Percentiles rank a stretch among this genome's conserved stretches.
Evolutionary conservation across 2,329 filamentous ascomycete species (phyloP).

Genomic region (Apiospora kogelbergensis): DNA sequence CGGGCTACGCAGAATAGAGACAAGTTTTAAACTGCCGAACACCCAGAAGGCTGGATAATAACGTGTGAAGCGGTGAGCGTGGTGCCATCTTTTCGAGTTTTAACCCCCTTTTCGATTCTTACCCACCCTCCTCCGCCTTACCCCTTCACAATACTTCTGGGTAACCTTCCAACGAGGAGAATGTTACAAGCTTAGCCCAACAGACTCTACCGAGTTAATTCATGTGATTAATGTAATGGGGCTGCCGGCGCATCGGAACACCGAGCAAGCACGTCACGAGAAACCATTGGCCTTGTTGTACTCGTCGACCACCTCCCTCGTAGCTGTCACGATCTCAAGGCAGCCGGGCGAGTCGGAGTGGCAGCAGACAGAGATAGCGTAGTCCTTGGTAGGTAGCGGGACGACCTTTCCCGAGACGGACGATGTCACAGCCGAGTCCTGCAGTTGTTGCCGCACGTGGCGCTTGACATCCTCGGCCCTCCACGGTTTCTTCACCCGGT

Average conservation of each 20-base stretch:
- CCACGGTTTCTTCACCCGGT: constrained; percentile 56
- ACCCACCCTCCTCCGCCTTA: too few species aligned
- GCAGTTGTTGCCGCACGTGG: constrained; percentile 41
- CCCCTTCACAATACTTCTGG: too few species aligned
- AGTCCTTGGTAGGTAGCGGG: constrained; percentile 38
- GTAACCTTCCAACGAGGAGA: too few species aligned
- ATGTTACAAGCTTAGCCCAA: too few species aligned
- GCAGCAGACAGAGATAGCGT: constrained; percentile 43
- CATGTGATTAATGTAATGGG: not conserved
- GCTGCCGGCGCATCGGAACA: not conserved
- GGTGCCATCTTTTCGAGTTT: too few species aligned
- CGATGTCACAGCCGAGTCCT: constrained; percentile 39
- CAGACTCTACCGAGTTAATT: too few species aligned
- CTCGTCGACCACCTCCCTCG: constrained; percentile 38
- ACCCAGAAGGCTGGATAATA: too few species aligned
- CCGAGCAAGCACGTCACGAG: not conserved
- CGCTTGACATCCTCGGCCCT: constrained; percentile 37
- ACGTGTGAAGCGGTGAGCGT: too few species aligned
- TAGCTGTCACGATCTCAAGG: constrained; percentile 41
- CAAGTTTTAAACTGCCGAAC: too few species aligned
- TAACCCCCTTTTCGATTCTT: too few species aligned
- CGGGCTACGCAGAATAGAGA: too few species aligned
- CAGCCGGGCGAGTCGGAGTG: constrained; percentile 47
- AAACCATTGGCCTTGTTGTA: constrained; percentile 33
- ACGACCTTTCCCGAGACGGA: constrained; percentile 37